These are phyloP conservation scores for Kodamaea alishanica DNA, from an alignment of 1,139 yeast species.

Conservation along the genomic window DNA sequence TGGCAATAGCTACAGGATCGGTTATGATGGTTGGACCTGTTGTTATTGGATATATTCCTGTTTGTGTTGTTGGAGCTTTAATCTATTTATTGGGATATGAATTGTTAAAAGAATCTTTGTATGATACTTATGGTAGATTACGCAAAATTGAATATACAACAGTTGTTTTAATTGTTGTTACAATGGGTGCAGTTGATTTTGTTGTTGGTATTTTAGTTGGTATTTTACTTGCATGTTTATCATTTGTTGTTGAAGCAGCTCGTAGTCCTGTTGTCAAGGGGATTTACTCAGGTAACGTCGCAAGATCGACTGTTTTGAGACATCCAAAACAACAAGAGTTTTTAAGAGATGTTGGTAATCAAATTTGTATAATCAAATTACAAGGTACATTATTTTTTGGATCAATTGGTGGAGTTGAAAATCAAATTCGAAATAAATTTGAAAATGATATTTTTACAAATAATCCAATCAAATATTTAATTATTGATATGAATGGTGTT, in stretches of 20 bases:
- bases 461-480: slow-evolving; percentile 70
- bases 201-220: slow-evolving; percentile 92
- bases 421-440: slow-evolving; percentile 62
- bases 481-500: slow-evolving; percentile 82
- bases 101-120: slow-evolving; percentile 76
- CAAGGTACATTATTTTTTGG: slow-evolving; percentile 93
- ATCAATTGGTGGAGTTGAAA: slow-evolving; percentile 87
- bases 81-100: slow-evolving; percentile 90
- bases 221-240: slow-evolving; percentile 82
- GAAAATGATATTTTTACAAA: slow-evolving; percentile 51
- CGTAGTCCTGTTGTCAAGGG: slow-evolving; percentile 79
- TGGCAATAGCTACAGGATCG: slow-evolving; percentile 74
- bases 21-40: slow-evolving; percentile 89
- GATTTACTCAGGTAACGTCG: slow-evolving; percentile 81
- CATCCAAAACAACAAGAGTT: slow-evolving; percentile 89
- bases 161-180: slow-evolving; percentile 74
- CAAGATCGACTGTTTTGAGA: slow-evolving; percentile 87
- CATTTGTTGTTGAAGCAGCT: slow-evolving; percentile 89
- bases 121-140: slow-evolving; percentile 79
- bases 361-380: slow-evolving; percentile 80
- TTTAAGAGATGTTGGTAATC: slow-evolving; percentile 81
- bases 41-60: slow-evolving; percentile 90
- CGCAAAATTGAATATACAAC: slow-evolving; percentile 78
- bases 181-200: slow-evolving; percentile 95
- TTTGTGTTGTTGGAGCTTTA: slow-evolving; percentile 90